These are phyloP conservation scores for Fusarium algeriense DNA, from an alignment of 2,329 filamentous ascomycete genomes.

Conservation along the genomic window DNA sequence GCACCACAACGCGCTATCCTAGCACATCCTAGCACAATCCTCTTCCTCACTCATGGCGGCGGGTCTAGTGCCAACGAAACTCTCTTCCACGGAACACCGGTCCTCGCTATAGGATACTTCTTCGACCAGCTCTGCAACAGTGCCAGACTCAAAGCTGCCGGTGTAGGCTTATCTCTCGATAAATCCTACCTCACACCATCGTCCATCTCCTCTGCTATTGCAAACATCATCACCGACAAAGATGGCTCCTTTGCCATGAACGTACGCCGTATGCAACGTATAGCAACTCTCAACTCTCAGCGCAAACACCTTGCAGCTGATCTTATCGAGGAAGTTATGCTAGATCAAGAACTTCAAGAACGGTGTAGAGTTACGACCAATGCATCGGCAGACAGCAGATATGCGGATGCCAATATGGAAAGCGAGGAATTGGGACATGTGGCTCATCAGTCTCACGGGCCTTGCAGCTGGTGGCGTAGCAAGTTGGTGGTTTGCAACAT, in stretches of 20 bases:
- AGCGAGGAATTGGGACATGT: constrained; percentile 56
- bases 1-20: constrained; percentile 58
- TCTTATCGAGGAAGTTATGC: constrained; percentile 57
- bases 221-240: constrained; percentile 46
- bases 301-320: constrained; percentile 56
- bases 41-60: constrained; percentile 59
- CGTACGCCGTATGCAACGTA: constrained; percentile 53
- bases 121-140: constrained; percentile 58
- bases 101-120: constrained; percentile 55
- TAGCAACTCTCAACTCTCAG: constrained; percentile 53
- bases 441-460: constrained; percentile 36
- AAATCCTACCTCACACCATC: constrained; percentile 53
- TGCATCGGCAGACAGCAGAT: constrained; percentile 60
- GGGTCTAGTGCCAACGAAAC: constrained; percentile 57
- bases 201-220: constrained; percentile 49
- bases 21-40: constrained; percentile 48
- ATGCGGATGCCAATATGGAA: constrained; percentile 56
- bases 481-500: constrained; percentile 38
- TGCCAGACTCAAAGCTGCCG: constrained; percentile 51
- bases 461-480: constrained; percentile 17
- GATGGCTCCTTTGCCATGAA: constrained; percentile 51
- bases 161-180: constrained; percentile 53
- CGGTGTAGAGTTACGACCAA: constrained; percentile 47
- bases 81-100: constrained; percentile 54
- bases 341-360: constrained; percentile 49